Evolutionary conservation across 345 rosid genomes (phyloP).

Genomic region (Eucalyptus cladocalyx): DNA sequence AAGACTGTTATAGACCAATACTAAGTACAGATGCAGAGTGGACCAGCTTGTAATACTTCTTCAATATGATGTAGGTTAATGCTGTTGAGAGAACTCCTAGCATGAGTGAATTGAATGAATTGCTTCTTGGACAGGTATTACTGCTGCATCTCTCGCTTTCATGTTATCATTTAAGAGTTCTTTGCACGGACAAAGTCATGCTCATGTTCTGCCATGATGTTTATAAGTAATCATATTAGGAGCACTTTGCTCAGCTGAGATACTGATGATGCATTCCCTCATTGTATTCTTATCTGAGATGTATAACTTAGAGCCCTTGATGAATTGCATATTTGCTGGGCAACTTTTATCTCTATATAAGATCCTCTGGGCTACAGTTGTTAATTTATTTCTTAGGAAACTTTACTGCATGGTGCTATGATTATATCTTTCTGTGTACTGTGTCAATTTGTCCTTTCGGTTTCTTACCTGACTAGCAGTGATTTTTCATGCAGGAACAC

Average conservation of each 20-base stretch:
- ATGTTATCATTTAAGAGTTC: neutral
- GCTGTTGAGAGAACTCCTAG: conserved; percentile 94
- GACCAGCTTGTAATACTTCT: neutral
- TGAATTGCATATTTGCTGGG: neutral
- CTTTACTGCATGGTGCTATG: neutral
- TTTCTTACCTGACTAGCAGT: neutral
- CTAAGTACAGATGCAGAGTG: neutral
- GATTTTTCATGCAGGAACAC: conserved; percentile 60
- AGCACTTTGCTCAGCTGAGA: neutral
- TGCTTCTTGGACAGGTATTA: conserved; percentile 78
- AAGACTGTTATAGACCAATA: neutral
- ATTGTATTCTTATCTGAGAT: neutral
- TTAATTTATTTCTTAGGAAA: neutral
- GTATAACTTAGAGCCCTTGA: neutral
- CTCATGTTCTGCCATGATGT: neutral
- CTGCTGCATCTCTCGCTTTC: neutral
- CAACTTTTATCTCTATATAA: no score
- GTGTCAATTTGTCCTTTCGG: neutral
- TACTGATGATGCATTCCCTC: neutral
- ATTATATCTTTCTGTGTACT: neutral
- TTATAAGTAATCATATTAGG: neutral
- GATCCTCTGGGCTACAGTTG: neutral
- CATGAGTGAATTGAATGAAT: conserved; percentile 92
- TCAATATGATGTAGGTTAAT: conserved; percentile 40
- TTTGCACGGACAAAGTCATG: neutral